A percentile compares a stretch with the other conserved stretches of the same genome.
Conservation (phyloP, 2,329 filamentous ascomycete genomes). For the Aureobasidium leucospermi region DNA sequence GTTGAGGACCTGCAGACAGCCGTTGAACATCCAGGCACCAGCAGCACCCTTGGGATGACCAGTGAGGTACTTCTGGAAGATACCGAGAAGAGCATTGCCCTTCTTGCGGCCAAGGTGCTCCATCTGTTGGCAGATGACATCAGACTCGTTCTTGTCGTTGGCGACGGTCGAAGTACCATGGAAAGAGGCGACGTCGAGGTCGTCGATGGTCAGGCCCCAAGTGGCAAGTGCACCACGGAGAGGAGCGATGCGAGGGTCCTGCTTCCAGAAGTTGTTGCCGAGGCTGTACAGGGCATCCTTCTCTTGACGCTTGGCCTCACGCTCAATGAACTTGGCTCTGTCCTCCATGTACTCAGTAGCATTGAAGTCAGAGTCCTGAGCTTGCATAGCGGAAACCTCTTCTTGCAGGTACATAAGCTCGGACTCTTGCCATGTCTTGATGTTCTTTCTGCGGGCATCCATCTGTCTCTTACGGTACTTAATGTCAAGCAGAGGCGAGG, state of each 20-base stretch:
- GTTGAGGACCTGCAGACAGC: constrained; percentile 91
- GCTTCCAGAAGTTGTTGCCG: constrained; percentile 99
- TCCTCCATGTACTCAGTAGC: constrained; percentile 81
- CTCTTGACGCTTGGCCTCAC: constrained; percentile 79
- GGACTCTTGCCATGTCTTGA: constrained; percentile 93
- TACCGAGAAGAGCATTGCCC: constrained; percentile 90
- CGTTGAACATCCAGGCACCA: constrained; percentile 99
- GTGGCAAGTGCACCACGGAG: constrained; percentile 92
- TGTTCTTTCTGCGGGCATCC: constrained; percentile 85
- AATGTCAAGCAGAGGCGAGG: constrained; percentile 91
- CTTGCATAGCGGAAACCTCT: constrained; percentile 85
- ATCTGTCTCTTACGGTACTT: constrained; percentile 95
- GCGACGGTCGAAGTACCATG: constrained; percentile 97
- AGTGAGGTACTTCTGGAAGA: constrained; percentile 99
- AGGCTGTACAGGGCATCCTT: constrained; percentile 88
- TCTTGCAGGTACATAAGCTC: constrained; percentile 90
- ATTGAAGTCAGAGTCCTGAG: constrained; percentile 64
- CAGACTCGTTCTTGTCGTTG: constrained; percentile 99
- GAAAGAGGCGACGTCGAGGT: constrained; percentile 92
- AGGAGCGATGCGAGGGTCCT: constrained; percentile 85
- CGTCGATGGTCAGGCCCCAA: constrained; percentile 96
- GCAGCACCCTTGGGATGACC: constrained; percentile 98
- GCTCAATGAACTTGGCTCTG: constrained; percentile 78
- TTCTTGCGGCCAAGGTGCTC: constrained; percentile 90
- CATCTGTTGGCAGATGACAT: constrained; percentile 93